Conservation (phyloP, 768 basidiomycete species). For the Sutorius australiensis region DNA sequence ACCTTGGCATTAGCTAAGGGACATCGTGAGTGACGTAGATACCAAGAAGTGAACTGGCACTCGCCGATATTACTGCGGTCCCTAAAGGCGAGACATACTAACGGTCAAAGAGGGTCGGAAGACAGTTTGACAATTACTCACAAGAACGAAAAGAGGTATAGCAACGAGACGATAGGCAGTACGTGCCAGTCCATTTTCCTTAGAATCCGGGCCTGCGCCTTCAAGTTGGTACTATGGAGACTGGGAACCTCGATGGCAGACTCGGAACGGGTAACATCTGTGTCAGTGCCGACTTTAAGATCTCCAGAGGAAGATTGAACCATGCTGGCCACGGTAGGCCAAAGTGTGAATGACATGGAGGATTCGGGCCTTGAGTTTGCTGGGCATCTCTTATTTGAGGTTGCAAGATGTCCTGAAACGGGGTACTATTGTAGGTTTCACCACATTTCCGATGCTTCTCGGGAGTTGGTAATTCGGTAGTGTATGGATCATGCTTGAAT, state of each 20-base stretch:
- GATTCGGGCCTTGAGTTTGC: conserved; percentile 2
- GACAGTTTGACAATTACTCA: not conserved
- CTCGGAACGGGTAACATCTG: conserved; percentile 4
- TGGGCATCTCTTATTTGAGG: not conserved
- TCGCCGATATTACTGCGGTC: conserved; percentile 45
- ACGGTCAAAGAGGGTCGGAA: not conserved
- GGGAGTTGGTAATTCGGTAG: not conserved
- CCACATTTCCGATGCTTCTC: not conserved
- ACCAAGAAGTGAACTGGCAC: not conserved
- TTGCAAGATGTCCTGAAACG: not conserved
- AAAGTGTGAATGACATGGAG: not conserved
- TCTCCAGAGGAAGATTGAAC: not conserved
- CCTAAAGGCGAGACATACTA: conserved; percentile 14
- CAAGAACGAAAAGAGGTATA: conserved; percentile 19
- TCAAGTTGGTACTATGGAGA: not conserved
- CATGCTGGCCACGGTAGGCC: conserved; percentile 3
- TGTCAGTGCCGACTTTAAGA: conserved; percentile 1
- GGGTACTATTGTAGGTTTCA: not conserved
- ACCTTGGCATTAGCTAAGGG: conserved; percentile 40
- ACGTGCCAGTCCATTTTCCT: conserved; percentile 22
- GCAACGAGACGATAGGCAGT: conserved; percentile 14
- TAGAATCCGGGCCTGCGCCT: conserved; percentile 6
- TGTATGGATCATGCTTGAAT: not conserved
- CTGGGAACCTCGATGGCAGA: not conserved
- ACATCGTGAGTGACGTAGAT: conserved; percentile 2